Conservation (phyloP, 2,329 filamentous ascomycete species). For the Capronia americana region DNA sequence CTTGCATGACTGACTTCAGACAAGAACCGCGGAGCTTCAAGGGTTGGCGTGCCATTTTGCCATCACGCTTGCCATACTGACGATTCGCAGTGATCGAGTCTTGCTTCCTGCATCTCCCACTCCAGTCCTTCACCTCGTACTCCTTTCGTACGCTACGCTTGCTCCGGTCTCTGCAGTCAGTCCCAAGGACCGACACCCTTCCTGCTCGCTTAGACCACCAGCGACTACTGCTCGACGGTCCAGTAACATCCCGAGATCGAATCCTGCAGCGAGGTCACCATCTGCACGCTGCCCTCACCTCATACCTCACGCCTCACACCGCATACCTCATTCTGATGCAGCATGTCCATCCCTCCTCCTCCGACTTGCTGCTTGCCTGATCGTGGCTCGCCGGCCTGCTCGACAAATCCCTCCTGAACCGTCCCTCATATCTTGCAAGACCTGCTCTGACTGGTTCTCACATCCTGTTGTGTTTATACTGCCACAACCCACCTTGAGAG, state of each 20-base stretch:
- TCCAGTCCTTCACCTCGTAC: slow-evolving; percentile 11
- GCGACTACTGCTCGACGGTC: slow-evolving; percentile 10
- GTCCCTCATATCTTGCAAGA: slow-evolving; percentile 28
- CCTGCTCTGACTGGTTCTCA: slow-evolving; percentile 30
- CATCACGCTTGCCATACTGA: slow-evolving; percentile 8
- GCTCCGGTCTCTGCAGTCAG: slow-evolving; percentile 7
- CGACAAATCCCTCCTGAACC: slow-evolving; percentile 23
- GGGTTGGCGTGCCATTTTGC: slow-evolving; percentile 19
- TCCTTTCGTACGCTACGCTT: slow-evolving; percentile 9
- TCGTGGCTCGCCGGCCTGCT: slow-evolving; percentile 19
- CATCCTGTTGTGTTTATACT: slow-evolving; percentile 21
- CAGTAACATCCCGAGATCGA: slow-evolving; percentile 2
- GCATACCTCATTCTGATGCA: slow-evolving; percentile 24
- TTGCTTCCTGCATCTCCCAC: slow-evolving; percentile 7
- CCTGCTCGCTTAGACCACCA: slow-evolving; percentile 13
- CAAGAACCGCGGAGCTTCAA: slow-evolving; percentile 16
- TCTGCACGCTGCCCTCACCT: slow-evolving; percentile 1
- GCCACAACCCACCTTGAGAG: slow-evolving; percentile 24
- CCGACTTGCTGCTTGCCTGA: slow-evolving; percentile 34
- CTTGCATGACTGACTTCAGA: slow-evolving; percentile 20
- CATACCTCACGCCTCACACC: slow-evolving; percentile 20
- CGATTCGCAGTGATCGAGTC: slow-evolving; percentile 9
- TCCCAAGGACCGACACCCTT: slow-evolving; percentile 4
- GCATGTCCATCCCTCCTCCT: slow-evolving; percentile 27
- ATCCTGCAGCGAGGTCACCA: slow-evolving; percentile 15